Evolutionary conservation across 2,329 filamentous ascomycete genomes (phyloP), one percentile per base, ranked within the genome.

Genomic region (Phaeoacremonium minimum): DNA sequence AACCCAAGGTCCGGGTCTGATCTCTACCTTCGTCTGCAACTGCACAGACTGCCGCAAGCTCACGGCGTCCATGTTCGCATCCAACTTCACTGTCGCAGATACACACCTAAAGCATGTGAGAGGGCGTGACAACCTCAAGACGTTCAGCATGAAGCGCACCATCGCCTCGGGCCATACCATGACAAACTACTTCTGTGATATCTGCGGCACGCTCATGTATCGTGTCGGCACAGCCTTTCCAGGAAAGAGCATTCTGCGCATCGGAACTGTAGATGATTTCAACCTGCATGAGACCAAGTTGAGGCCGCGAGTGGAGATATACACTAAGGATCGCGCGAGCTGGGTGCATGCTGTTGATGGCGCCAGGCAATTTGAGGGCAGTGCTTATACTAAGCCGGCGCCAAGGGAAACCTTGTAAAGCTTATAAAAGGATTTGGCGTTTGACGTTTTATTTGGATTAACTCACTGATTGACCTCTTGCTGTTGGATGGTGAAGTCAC

Each of bases 261-360:
- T 79, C 33, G 80, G 80, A 0, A 80, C 74, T 0, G 68, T 84
- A 2, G 79, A 84, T 50, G 78, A 83, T 55, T 77, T 78, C 35
- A 53, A 49, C 33, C 48, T 83, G 34, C 66, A 71, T 20, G 75
- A 82, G 57, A 75, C 68, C 0, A 72, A 67, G 48, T 52, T 83
- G 44, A 72, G 58, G 48, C 78, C 79, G 0, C 53, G 49, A 40
- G 42, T 66, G 1, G 79, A 82, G 60, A 58, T 66, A 31, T 83
- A 69, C 51, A 56, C 57, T 1, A 67, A 75, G 52, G 61, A 71
- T 41, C 57, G 76, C 3, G 73, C 74, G 15, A 47, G 33, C 9
- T 81, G 76, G 76, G 49, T 73, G 30, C 19, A 32, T 13, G 53
- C 47, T 2, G 51, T 55, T 1, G 60, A 69, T 29, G 66, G 61